Percentiles rank a stretch among this genome's conserved stretches.
Evolutionary conservation across 1,139 yeast genomes (phyloP).

Genomic region (Kodamaea anthophila): DNA sequence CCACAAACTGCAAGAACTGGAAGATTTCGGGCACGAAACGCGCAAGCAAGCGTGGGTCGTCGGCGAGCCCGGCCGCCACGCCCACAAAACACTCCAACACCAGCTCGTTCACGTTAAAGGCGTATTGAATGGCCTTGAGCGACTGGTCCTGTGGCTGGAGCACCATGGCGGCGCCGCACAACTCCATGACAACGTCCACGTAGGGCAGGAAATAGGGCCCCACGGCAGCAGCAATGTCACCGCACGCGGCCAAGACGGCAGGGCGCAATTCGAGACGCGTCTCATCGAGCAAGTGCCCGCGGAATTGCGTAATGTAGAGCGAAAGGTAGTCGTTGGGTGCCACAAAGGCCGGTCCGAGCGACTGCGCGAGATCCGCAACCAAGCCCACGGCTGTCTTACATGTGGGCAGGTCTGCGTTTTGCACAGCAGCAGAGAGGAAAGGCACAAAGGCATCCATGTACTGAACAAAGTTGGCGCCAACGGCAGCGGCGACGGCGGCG

Average conservation of each 20-base stretch:
- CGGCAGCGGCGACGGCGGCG: constrained; percentile 80
- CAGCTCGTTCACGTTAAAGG: constrained; percentile 69
- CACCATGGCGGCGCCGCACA: constrained; percentile 52
- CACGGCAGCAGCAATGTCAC: constrained; percentile 88
- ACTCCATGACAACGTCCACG: constrained; percentile 69
- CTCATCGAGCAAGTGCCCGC: constrained; percentile 60
- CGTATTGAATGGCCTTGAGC: constrained; percentile 72
- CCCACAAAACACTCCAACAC: constrained; percentile 95
- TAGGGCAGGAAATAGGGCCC: constrained; percentile 73
- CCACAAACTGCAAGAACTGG: constrained; percentile 56
- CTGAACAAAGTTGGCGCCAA: constrained; percentile 61
- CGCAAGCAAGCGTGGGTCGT: constrained; percentile 56
- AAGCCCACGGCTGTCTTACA: constrained; percentile 89
- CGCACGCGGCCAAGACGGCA: constrained; percentile 87
- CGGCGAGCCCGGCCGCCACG: constrained; percentile 79
- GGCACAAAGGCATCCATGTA: constrained; percentile 84
- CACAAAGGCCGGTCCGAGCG: constrained; percentile 66
- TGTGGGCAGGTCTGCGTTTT: constrained; percentile 76
- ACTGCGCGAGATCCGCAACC: constrained; percentile 94
- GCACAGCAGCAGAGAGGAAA: constrained; percentile 67
- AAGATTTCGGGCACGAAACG: constrained; percentile 68
- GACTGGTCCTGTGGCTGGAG: constrained; percentile 54
- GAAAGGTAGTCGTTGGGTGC: constrained; percentile 53
- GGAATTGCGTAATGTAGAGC: constrained; percentile 76
- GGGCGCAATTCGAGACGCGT: constrained; percentile 82